These are phyloP conservation scores for Saksenaea vasiformis DNA, from an alignment of 371 early-diverging fungal species.

Conservation along the genomic window DNA sequence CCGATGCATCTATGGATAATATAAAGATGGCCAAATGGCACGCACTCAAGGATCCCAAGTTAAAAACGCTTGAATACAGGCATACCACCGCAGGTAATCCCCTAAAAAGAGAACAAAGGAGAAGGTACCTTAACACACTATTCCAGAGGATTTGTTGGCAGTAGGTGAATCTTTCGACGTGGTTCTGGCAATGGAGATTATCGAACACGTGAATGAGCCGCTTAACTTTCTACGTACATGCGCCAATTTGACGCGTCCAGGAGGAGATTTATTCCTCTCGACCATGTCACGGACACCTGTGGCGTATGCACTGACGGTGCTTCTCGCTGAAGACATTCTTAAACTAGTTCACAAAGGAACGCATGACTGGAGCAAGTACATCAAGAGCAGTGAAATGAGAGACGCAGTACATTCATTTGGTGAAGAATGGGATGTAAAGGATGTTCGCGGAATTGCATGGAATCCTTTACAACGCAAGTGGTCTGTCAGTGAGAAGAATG, in stretches of 20 bases:
- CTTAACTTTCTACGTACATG: slow-evolving; percentile 70
- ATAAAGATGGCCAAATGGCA: slow-evolving; percentile 82
- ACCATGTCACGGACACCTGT: slow-evolving; percentile 89
- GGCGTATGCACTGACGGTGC: slow-evolving; percentile 79
- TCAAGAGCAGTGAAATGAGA: slow-evolving; percentile 40
- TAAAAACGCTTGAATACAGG: slow-evolving; percentile 64
- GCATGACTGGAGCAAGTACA: slow-evolving; percentile 86
- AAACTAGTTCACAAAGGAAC: slow-evolving; percentile 85
- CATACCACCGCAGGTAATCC: slow-evolving; percentile 70
- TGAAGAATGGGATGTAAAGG: slow-evolving; percentile 44
- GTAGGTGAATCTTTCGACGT: slow-evolving; percentile 72
- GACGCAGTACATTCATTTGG: slow-evolving; percentile 34
- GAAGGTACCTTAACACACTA: background rate
- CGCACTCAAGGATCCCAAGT: slow-evolving; percentile 60
- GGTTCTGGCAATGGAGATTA: slow-evolving; percentile 88
- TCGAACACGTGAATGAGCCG: slow-evolving; percentile 91
- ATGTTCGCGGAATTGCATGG: slow-evolving; percentile 49
- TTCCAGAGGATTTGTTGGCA: slow-evolving; percentile 59
- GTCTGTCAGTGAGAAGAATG: slow-evolving; percentile 35
- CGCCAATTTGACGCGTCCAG: slow-evolving; percentile 63
- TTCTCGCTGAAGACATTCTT: slow-evolving; percentile 83
- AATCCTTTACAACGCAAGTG: slow-evolving; percentile 46
- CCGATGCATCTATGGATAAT: slow-evolving; percentile 87
- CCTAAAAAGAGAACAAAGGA: background rate
- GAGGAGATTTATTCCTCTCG: slow-evolving; percentile 79